Conservation (phyloP, 495 filamentous ascomycete species). For the Platismatia glauca region DNA sequence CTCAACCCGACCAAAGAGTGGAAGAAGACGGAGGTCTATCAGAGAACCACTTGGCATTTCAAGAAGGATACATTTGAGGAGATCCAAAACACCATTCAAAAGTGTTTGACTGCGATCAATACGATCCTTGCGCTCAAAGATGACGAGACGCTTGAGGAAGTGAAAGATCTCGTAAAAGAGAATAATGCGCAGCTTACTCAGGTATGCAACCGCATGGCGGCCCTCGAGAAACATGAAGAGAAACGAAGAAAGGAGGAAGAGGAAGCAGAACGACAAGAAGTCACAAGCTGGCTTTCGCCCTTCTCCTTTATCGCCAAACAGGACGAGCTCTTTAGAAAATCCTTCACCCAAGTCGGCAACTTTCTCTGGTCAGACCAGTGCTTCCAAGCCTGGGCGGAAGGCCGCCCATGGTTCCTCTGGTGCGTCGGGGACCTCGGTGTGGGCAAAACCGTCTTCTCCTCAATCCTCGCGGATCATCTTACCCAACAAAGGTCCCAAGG, state of each 20-base stretch:
- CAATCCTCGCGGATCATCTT: conserved; percentile 20
- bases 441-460: conserved; percentile 25
- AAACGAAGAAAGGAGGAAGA: not conserved
- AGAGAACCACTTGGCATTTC: conserved; percentile 5
- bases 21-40: not conserved
- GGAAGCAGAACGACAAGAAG: conserved; percentile 8
- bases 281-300: conserved; percentile 15
- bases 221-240: too few relatives aligned
- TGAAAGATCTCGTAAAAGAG: not conserved
- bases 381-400: conserved; percentile 23
- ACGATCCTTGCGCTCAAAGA: not conserved
- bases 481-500: not conserved
- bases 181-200: not conserved
- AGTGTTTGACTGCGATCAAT: not conserved
- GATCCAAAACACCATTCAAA: not conserved
- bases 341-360: conserved; percentile 1
- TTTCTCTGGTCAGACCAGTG: conserved; percentile 16
- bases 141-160: conserved; percentile 6
- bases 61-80: not conserved
- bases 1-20: not conserved
- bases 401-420: conserved; percentile 13
- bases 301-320: conserved; percentile 19
- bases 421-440: conserved; percentile 21
- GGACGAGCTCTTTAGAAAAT: conserved; percentile 10
- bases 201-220: not conserved